Evolutionary conservation across 331 rosid genomes (phyloP).

Genomic region (Arachis monticola): DNA sequence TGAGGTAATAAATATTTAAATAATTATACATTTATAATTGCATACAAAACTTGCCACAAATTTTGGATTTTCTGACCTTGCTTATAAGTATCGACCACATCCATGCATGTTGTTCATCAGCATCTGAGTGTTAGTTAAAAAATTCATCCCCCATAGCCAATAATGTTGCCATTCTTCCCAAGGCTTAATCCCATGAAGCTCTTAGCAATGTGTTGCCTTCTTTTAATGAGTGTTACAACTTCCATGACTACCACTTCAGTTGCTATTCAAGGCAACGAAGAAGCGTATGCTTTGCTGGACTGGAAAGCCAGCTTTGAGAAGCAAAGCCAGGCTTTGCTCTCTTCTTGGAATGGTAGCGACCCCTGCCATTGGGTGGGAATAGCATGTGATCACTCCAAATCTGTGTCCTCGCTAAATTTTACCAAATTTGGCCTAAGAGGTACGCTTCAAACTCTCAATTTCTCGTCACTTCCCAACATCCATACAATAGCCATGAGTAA

Average conservation of each 20-base stretch:
- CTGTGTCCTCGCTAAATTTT: neutral
- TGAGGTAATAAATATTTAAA: no score
- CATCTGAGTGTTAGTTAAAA: no score
- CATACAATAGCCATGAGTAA: neutral
- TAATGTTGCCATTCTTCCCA: no score
- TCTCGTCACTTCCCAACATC: constrained; percentile 7
- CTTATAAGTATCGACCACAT: no score
- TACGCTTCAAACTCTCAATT: constrained; percentile 16
- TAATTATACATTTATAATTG: no score
- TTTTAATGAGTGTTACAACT: neutral
- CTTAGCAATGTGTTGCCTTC: neutral
- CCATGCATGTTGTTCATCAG: no score
- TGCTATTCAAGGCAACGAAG: neutral
- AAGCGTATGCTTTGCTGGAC: constrained; percentile 12
- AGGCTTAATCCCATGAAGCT: neutral
- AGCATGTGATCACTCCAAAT: neutral
- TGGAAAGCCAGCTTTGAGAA: constrained; percentile 22
- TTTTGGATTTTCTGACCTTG: no score
- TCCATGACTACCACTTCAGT: neutral
- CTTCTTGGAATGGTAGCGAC: constrained; percentile 2
- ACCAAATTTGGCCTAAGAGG: neutral
- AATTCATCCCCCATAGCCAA: no score
- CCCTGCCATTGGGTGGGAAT: constrained; percentile 25
- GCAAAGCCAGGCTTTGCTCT: constrained; percentile 6
- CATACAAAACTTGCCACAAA: no score